Evolutionary conservation across 108 stramenopile species (phyloP).

Genomic region (Skeletonema menzelii): DNA sequence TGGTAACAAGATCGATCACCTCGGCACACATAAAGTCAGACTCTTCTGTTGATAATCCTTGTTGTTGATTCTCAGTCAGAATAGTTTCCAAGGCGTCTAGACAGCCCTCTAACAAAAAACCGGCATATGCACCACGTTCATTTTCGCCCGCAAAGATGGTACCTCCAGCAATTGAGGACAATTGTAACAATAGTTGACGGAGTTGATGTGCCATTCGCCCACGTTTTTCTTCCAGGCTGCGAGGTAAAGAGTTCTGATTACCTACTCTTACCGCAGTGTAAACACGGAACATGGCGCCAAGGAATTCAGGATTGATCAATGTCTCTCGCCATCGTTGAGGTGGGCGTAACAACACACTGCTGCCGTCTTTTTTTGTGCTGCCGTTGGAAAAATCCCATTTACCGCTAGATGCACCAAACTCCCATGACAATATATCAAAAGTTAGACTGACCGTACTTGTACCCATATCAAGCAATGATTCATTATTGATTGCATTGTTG

Average conservation of each 20-base stretch:
- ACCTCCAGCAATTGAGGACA: slow-evolving; percentile 60
- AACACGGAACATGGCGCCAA: slow-evolving; percentile 60
- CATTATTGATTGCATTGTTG: slow-evolving; percentile 9
- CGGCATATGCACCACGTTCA: slow-evolving; percentile 61
- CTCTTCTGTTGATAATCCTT: slow-evolving; percentile 12
- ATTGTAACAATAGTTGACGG: slow-evolving; percentile 70
- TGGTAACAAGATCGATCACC: slow-evolving; percentile 50
- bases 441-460: slow-evolving; percentile 55
- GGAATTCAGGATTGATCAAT: slow-evolving; percentile 67
- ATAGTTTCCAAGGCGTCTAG: slow-evolving; percentile 48
- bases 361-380: slow-evolving; percentile 11
- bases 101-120: slow-evolving; percentile 66
- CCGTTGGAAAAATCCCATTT: slow-evolving; percentile 50
- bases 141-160: slow-evolving; percentile 58
- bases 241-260: not conserved
- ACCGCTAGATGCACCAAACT: slow-evolving; percentile 62
- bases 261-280: slow-evolving; percentile 34
- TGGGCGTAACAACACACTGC: slow-evolving; percentile 50
- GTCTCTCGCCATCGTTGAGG: slow-evolving; percentile 62
- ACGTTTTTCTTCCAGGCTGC: slow-evolving; percentile 10
- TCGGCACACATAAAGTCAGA: slow-evolving; percentile 50
- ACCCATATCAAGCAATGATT: slow-evolving; percentile 41
- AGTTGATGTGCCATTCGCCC: slow-evolving; percentile 53
- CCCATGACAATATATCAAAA: slow-evolving; percentile 71
- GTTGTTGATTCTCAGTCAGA: slow-evolving; percentile 29